phyloP scores from a whole-genome alignment of 768 basidiomycete species.

The Asterophora parasitica region DNA sequence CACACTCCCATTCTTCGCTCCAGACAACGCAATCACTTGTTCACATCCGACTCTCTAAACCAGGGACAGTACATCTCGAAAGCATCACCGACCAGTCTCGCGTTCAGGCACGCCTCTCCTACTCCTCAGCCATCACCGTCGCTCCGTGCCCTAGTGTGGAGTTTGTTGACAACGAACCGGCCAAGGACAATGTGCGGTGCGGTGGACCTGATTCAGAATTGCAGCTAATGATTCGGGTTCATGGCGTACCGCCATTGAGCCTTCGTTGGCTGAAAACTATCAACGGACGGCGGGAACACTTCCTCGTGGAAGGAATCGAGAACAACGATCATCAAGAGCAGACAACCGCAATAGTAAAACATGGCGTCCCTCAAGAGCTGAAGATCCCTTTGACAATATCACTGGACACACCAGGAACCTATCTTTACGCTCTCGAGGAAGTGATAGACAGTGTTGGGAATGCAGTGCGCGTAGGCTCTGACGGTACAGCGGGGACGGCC shows the following conservation, averaged over 20 bases:
- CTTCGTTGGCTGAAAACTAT: constrained; percentile 72
- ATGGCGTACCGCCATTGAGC: constrained; percentile 73
- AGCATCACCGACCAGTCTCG: constrained; percentile 66
- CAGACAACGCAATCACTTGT: constrained; percentile 72
- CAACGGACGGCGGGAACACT: constrained; percentile 62
- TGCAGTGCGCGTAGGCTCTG: constrained; percentile 43
- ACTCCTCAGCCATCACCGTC: constrained; percentile 59
- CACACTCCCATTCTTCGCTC: constrained; percentile 38
- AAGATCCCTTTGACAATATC: constrained; percentile 66
- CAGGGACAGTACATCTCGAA: constrained; percentile 73
- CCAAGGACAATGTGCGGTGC: constrained; percentile 52
- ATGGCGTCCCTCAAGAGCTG: constrained; percentile 45
- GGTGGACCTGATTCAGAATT: constrained; percentile 58
- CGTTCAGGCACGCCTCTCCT: constrained; percentile 68
- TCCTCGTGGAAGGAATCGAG: constrained; percentile 83
- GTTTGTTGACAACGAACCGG: constrained; percentile 45
- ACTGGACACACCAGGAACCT: constrained; percentile 58
- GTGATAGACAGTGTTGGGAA: constrained; percentile 85
- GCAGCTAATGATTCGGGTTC: constrained; percentile 58
- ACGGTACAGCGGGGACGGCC: constrained; percentile 16
- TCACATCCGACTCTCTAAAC: constrained; percentile 67
- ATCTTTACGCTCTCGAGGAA: constrained; percentile 73
- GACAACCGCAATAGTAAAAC: constrained; percentile 1
- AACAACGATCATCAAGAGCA: constrained; percentile 36
- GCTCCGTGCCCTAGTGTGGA: constrained; percentile 80